These are phyloP conservation scores for Pestalotiopsis sp. DNA, from an alignment of 2,329 filamentous ascomycete species.

Conservation along the genomic window DNA sequence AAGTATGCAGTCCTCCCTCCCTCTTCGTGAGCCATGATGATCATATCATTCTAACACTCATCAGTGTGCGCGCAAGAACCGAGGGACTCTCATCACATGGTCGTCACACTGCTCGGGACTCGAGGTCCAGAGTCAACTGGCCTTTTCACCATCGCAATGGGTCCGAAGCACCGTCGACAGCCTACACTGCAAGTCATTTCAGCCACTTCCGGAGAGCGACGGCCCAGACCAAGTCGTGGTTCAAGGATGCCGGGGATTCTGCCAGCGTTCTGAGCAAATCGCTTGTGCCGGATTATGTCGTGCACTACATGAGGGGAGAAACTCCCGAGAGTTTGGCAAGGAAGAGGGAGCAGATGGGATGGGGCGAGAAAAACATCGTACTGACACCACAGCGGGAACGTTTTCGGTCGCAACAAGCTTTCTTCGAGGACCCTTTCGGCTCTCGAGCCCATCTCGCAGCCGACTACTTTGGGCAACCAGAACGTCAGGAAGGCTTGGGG, in stretches of 20 bases:
- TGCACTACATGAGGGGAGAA: slow-evolving; percentile 58
- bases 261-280: slow-evolving; percentile 41
- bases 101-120: neutral
- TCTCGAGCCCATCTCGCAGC: slow-evolving; percentile 22
- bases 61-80: slow-evolving; percentile 3
- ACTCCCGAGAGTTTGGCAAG: slow-evolving; percentile 54
- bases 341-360: slow-evolving; percentile 40
- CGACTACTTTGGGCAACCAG: slow-evolving; percentile 27
- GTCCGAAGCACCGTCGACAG: slow-evolving; percentile 24
- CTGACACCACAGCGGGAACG: slow-evolving; percentile 32
- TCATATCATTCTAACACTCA: neutral
- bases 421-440: slow-evolving; percentile 36
- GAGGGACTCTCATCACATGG: neutral
- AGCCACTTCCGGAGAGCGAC: slow-evolving; percentile 26
- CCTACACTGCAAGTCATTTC: slow-evolving; percentile 24
- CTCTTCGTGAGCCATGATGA: neutral
- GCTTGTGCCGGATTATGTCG: slow-evolving; percentile 57
- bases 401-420: slow-evolving; percentile 36
- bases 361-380: slow-evolving; percentile 35
- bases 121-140: slow-evolving; percentile 10
- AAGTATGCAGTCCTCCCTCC: slow-evolving; percentile 21
- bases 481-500: slow-evolving; percentile 30
- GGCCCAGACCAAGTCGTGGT: slow-evolving; percentile 29
- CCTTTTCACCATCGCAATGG: slow-evolving; percentile 25
- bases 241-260: slow-evolving; percentile 30